Conservation (phyloP, 2,329 filamentous ascomycete species). For the Aureobasidium sp. region DNA sequence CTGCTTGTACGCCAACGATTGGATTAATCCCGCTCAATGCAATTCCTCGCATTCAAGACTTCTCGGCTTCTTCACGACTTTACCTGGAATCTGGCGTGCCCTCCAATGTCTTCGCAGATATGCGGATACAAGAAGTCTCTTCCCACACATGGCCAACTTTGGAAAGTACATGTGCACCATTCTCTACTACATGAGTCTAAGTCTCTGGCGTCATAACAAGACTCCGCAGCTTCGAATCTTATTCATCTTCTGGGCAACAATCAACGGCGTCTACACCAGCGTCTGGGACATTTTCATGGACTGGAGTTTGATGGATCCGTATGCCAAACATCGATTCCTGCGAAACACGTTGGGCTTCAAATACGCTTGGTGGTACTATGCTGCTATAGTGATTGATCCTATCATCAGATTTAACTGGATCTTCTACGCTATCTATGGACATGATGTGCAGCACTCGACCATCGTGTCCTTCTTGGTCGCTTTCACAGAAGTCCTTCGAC, state of each 20-base stretch:
- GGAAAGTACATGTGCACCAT: constrained; percentile 89
- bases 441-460: constrained; percentile 75
- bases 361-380: constrained; percentile 74
- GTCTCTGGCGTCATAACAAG: constrained; percentile 69
- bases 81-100: constrained; percentile 85
- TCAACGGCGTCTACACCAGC: constrained; percentile 77
- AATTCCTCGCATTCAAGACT: constrained; percentile 79
- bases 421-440: constrained; percentile 78
- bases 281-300: constrained; percentile 97
- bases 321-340: constrained; percentile 53
- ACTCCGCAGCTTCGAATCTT: constrained; percentile 54
- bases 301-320: constrained; percentile 76
- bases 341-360: constrained; percentile 77
- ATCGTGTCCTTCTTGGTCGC: constrained; percentile 72
- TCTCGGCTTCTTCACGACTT: constrained; percentile 73
- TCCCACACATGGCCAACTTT: constrained; percentile 87
- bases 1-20: constrained; percentile 77
- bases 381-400: constrained; percentile 74
- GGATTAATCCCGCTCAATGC: constrained; percentile 67
- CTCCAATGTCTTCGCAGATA: constrained; percentile 89
- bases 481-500: constrained; percentile 71
- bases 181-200: constrained; percentile 67
- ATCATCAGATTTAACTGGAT: constrained; percentile 91
- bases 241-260: constrained; percentile 72
- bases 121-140: constrained; percentile 74